These are phyloP conservation scores for Punctularia strigosozonata DNA, from an alignment of 768 basidiomycete genomes.

Conservation along the genomic window DNA sequence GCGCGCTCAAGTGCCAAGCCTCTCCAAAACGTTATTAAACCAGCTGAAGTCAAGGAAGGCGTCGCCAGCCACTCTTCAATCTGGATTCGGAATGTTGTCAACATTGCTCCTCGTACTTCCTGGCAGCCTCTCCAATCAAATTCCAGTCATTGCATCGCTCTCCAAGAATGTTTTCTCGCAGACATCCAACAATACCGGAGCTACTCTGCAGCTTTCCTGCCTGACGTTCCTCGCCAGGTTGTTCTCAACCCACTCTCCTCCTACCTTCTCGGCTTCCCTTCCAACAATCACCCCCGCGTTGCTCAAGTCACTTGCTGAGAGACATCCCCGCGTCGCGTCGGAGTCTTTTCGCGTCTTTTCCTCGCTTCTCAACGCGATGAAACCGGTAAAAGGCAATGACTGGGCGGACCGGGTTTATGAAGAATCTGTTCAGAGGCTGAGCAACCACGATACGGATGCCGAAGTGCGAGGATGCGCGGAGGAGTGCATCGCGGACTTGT, in stretches of 20 bases:
- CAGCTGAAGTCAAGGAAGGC: constrained; percentile 82
- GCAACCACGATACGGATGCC: constrained; percentile 77
- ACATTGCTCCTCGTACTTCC: constrained; percentile 70
- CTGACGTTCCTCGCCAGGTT: constrained; percentile 80
- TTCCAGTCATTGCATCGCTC: constrained; percentile 48
- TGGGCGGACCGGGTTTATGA: constrained; percentile 70
- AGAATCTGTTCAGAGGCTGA: constrained; percentile 59
- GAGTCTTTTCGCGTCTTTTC: constrained; percentile 86
- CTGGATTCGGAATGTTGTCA: constrained; percentile 73
- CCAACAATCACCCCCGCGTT: constrained; percentile 61
- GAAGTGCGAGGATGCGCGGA: constrained; percentile 82
- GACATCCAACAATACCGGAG: constrained; percentile 62
- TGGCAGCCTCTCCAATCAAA: constrained; percentile 68
- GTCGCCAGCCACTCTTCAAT: constrained; percentile 63
- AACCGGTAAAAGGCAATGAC: constrained; percentile 50
- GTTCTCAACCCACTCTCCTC: constrained; percentile 59
- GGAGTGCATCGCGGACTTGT: constrained; percentile 73
- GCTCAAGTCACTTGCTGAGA: constrained; percentile 63
- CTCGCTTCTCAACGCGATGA: constrained; percentile 62
- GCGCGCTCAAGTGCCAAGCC: constrained; percentile 59
- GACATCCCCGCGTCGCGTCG: constrained; percentile 80
- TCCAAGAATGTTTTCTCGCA: constrained; percentile 56
- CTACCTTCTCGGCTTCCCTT: constrained; percentile 50
- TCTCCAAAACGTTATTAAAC: constrained; percentile 73
- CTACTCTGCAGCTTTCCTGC: constrained; percentile 72